phyloP scores from a whole-genome alignment of 2,329 filamentous ascomycete species.

The Gremmenia infestans region DNA sequence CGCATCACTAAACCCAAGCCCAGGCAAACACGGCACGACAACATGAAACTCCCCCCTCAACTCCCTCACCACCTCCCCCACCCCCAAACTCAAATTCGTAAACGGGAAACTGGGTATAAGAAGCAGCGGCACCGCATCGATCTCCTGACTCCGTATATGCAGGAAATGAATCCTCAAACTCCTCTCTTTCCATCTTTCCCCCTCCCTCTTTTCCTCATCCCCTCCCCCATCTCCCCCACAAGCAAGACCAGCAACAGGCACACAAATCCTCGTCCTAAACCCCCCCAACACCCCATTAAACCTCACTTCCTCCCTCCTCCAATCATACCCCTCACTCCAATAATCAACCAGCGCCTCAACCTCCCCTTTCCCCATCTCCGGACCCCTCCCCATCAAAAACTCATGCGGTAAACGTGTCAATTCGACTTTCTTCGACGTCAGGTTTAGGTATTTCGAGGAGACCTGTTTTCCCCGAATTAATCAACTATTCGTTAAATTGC shows the following conservation, averaged over 20 bases:
- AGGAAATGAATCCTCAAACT: constrained; percentile 55
- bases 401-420: constrained; percentile 61
- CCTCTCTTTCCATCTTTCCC: background rate
- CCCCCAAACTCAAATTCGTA: constrained; percentile 53
- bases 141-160: constrained; percentile 49
- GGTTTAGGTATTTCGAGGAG: constrained; percentile 61
- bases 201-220: too few species aligned
- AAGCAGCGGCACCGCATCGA: constrained; percentile 56
- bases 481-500: constrained; percentile 7
- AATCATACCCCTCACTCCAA: constrained; percentile 63
- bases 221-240: background rate
- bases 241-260: constrained; percentile 22
- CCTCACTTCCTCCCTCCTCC: constrained; percentile 52
- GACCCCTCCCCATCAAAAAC: constrained; percentile 44
- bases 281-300: constrained; percentile 59
- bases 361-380: constrained; percentile 48
- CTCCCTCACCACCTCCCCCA: background rate
- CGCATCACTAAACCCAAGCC: constrained; percentile 63
- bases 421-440: constrained; percentile 63
- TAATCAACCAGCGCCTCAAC: constrained; percentile 62
- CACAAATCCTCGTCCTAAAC: constrained; percentile 51
- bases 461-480: too few species aligned
- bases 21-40: constrained; percentile 61
- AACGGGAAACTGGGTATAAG: constrained; percentile 62
- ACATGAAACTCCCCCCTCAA: constrained; percentile 49